Percentiles rank a stretch among this genome's conserved stretches.
phyloP scores from a whole-genome alignment of 2,329 filamentous ascomycete species.

The Madurella mycetomatis region DNA sequence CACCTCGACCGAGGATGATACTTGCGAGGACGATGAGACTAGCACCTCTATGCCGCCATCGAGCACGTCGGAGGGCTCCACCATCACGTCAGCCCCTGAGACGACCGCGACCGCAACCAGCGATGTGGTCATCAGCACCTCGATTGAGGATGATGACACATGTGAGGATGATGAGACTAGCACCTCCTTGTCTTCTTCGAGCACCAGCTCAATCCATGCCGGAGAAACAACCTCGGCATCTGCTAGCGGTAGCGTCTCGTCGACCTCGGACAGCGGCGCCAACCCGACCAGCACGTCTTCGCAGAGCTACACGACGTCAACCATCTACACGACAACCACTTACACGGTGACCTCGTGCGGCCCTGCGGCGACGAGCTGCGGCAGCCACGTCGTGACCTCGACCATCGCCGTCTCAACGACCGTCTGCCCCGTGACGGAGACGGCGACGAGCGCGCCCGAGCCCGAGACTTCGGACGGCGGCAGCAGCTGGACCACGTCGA shows the following conservation, averaged over 20 bases:
- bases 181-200: not conserved
- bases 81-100: not conserved
- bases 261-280: slow-evolving; percentile 1
- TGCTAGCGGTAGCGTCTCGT: not conserved
- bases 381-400: slow-evolving; percentile 28
- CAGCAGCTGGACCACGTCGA: slow-evolving; percentile 23
- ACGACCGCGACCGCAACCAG: not conserved
- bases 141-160: not conserved
- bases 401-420: slow-evolving; percentile 31
- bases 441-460: slow-evolving; percentile 1
- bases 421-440: slow-evolving; percentile 28
- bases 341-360: slow-evolving; percentile 33
- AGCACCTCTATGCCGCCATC: not conserved
- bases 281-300: slow-evolving; percentile 25
- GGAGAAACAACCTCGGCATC: not conserved
- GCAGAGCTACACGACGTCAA: too few species aligned
- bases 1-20: slow-evolving; percentile 10
- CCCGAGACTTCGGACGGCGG: slow-evolving; percentile 8
- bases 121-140: not conserved
- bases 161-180: not conserved
- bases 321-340: slow-evolving; percentile 32
- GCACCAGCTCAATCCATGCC: not conserved
- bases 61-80: too few species aligned
- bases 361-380: slow-evolving; percentile 29
- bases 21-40: slow-evolving; percentile 9